Conservation (phyloP, 192 early-diverging fungal genomes). For the Cetraspora pellucida region DNA sequence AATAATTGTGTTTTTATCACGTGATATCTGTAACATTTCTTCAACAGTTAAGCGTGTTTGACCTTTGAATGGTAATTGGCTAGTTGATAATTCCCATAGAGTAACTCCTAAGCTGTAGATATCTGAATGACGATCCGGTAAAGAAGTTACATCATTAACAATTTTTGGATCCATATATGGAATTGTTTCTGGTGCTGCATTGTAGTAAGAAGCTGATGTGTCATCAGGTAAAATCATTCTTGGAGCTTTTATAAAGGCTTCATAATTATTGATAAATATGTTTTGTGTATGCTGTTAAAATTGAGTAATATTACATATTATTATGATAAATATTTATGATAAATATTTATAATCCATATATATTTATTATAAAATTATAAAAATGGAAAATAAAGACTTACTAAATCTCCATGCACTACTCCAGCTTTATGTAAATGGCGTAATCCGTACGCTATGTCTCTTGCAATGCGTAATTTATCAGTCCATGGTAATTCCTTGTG, state of each 20-base stretch:
- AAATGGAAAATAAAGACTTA: not conserved
- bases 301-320: not conserved
- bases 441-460: constrained; percentile 16
- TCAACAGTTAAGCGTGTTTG: not conserved
- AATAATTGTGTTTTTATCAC: constrained; percentile 16
- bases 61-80: not conserved
- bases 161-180: constrained; percentile 23
- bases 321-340: not conserved
- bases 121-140: not conserved
- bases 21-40: not conserved
- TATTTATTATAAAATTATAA: not conserved
- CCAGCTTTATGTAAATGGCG: constrained; percentile 15
- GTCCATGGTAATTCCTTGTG: not conserved
- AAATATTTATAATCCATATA: not conserved
- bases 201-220: not conserved
- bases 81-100: constrained; percentile 15
- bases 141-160: not conserved
- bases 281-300: constrained; percentile 9
- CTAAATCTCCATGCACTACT: constrained; percentile 25
- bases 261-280: constrained; percentile 8
- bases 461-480: not conserved
- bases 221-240: not conserved
- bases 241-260: constrained; percentile 14
- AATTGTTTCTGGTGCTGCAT: not conserved
- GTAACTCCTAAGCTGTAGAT: constrained; percentile 22